Conservation (phyloP, 768 basidiomycete species). For the Termitomyces sp. region DNA sequence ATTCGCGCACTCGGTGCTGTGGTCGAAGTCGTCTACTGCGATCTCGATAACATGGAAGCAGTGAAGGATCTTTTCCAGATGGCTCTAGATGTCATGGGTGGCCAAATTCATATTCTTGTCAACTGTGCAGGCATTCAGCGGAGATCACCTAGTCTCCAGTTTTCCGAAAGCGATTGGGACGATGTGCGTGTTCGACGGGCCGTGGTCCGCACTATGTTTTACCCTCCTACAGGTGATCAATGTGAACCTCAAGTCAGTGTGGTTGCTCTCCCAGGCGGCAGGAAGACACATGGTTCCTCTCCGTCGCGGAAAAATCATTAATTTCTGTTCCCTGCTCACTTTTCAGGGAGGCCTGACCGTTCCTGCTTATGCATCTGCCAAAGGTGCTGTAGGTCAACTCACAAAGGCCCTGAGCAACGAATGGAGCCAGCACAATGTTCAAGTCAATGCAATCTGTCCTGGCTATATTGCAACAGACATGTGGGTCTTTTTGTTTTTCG, state of each 20-base stretch:
- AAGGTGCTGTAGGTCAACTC: slow-evolving; percentile 80
- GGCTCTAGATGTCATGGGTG: slow-evolving; percentile 34
- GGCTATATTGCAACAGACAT: slow-evolving; percentile 91
- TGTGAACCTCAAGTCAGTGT: slow-evolving; percentile 85
- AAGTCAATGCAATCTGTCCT: slow-evolving; percentile 85
- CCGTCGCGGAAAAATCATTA: slow-evolving; percentile 66
- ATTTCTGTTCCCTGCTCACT: slow-evolving; percentile 58
- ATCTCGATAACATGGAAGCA: slow-evolving; percentile 34
- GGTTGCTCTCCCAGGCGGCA: slow-evolving; percentile 82
- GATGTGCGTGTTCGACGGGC: slow-evolving; percentile 34
- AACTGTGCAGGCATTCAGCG: slow-evolving; percentile 68
- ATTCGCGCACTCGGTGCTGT: slow-evolving; percentile 26
- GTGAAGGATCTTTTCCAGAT: slow-evolving; percentile 37
- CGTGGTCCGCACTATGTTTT: neutral
- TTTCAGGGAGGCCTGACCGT: slow-evolving; percentile 69
- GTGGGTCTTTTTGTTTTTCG: slow-evolving; percentile 32
- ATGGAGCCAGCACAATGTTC: slow-evolving; percentile 84
- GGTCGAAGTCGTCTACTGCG: slow-evolving; percentile 32
- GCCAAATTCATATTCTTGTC: slow-evolving; percentile 54
- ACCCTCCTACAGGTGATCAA: slow-evolving; percentile 56
- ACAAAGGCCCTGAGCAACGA: slow-evolving; percentile 92
- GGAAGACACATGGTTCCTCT: slow-evolving; percentile 84
- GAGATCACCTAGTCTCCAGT: slow-evolving; percentile 53
- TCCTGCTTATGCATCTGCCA: slow-evolving; percentile 89
- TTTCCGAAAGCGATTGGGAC: slow-evolving; percentile 65